phyloP scores from a whole-genome alignment of 2,329 filamentous ascomycete genomes.

The Xylaria sp. region DNA sequence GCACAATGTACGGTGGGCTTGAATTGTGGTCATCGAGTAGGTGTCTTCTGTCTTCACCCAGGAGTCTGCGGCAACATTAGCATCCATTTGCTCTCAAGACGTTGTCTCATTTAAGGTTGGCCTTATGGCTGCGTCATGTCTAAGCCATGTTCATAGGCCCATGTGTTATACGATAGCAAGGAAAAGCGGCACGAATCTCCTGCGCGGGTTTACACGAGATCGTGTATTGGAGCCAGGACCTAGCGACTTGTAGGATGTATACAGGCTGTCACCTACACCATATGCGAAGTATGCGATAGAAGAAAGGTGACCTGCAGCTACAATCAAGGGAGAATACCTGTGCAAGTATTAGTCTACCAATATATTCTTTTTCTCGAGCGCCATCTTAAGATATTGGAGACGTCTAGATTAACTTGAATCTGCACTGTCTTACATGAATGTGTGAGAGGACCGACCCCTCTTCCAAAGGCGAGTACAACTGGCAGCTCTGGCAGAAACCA shows the following conservation, averaged over 20 bases:
- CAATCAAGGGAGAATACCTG: slow-evolving; percentile 43
- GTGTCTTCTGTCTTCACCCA: slow-evolving; percentile 27
- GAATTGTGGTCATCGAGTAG: slow-evolving; percentile 35
- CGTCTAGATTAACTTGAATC: background rate
- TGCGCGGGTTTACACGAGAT: slow-evolving; percentile 42
- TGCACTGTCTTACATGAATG: slow-evolving; percentile 39
- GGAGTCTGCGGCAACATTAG: slow-evolving; percentile 28
- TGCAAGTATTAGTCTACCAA: slow-evolving; percentile 5
- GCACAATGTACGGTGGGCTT: slow-evolving; percentile 47
- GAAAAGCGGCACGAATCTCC: slow-evolving; percentile 44
- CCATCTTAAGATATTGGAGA: too few relatives aligned
- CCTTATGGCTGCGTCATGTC: slow-evolving; percentile 40
- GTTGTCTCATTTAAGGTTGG: background rate
- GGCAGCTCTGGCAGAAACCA: too few relatives aligned
- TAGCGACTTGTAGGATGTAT: slow-evolving; percentile 44
- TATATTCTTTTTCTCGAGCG: background rate
- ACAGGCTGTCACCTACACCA: slow-evolving; percentile 42
- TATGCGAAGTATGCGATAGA: slow-evolving; percentile 43
- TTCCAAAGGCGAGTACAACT: slow-evolving; percentile 18
- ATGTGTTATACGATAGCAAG: slow-evolving; percentile 47
- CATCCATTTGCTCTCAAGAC: background rate
- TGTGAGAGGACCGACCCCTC: slow-evolving; percentile 42
- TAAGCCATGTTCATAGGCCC: slow-evolving; percentile 47
- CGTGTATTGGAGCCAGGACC: slow-evolving; percentile 46
- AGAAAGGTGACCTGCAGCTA: slow-evolving; percentile 39